Base-by-base conservation (phyloP, 202 grass and related monocot species). In the Cymbopogon flexuosus region DNA sequence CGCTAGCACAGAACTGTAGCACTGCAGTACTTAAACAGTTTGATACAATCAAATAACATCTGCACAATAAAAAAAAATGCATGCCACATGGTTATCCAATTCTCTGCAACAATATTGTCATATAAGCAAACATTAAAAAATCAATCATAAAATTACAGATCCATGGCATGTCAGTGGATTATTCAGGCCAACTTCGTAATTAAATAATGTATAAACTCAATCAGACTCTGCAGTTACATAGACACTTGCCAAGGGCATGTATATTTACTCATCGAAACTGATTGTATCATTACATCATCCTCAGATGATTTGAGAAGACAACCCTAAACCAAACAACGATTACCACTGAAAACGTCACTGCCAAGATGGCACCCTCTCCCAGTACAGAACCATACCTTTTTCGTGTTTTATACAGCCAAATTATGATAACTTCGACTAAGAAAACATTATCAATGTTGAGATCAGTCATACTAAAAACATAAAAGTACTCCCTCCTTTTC, bases 31-130 rank as follows among this genome's bases (percentile, higher is more conserved):
- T 80, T 76, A 63, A n/a, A 35, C 73, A 40, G 40, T 36, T 65
- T 52, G 30, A 19, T 61, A 57, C 33, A 6, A 68, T 70, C 19
- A 36, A n/a, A 79, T 47, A 84, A 51, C 18, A 45, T 59, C 79
- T 73, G 67, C 60, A 83, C 27, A 72, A 43, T 10, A 49, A 78
- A 79, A 78, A 78, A 66, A n/a, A 75, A 68, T 19, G 24, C 56
- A 57, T 27, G 21, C 5, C 22, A 34, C 43, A 75, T 40, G 19
- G 64, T 57, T 56, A 80, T 45, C 36, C 65, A 63, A 42, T 52
- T 76, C 13, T 47, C 41, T 63, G 8, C 8, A 82, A 63, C 11
- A 39, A 74, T 75, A 41, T 33, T 58, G 4, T 18, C 40, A 72
- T 71, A 56, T 65, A 80, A 65, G 10, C 7, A 42, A 60, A 15